Percentiles rank a stretch among this genome's conserved stretches.
phyloP scores from a whole-genome alignment of 352 stramenopile genomes.

The Aphanomyces cochlioides region DNA sequence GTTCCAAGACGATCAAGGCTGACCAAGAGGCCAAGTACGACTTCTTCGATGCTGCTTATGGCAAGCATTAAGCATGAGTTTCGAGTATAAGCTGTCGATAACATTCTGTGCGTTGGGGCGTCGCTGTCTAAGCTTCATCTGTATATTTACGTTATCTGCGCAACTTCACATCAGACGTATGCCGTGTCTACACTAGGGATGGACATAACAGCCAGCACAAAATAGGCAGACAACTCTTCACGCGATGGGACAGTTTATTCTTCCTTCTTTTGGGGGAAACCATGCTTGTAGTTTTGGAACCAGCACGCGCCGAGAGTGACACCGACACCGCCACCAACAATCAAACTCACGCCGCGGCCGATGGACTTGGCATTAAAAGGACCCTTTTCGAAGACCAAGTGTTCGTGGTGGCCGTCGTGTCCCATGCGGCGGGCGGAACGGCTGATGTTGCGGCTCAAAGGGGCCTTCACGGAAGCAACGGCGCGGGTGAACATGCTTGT shows the following conservation, averaged over 20 bases:
- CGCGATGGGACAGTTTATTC: constrained; percentile 42
- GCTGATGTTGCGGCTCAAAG: constrained; percentile 54
- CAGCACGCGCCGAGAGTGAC: constrained; percentile 62
- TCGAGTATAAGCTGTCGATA: neutral
- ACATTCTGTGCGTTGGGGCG: neutral
- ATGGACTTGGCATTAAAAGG: constrained; percentile 71
- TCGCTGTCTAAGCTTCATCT: neutral
- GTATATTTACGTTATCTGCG: constrained; percentile 1
- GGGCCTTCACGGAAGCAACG: constrained; percentile 22
- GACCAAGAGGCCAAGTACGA: constrained; percentile 79
- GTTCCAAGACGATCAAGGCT: constrained; percentile 79
- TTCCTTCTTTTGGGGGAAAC: constrained; percentile 63
- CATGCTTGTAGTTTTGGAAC: constrained; percentile 89
- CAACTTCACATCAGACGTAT: neutral
- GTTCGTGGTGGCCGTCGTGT: constrained; percentile 78
- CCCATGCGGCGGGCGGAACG: constrained; percentile 71
- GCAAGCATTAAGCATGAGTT: constrained; percentile 14
- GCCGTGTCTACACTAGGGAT: neutral
- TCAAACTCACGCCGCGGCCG: constrained; percentile 52
- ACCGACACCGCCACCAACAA: constrained; percentile 53
- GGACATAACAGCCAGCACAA: neutral
- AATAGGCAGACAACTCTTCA: neutral
- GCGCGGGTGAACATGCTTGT: constrained; percentile 23
- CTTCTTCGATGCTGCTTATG: constrained; percentile 51
- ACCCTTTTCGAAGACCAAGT: constrained; percentile 78